phyloP scores from a whole-genome alignment of 768 basidiomycete genomes.

The Agaricus subrufescens region DNA sequence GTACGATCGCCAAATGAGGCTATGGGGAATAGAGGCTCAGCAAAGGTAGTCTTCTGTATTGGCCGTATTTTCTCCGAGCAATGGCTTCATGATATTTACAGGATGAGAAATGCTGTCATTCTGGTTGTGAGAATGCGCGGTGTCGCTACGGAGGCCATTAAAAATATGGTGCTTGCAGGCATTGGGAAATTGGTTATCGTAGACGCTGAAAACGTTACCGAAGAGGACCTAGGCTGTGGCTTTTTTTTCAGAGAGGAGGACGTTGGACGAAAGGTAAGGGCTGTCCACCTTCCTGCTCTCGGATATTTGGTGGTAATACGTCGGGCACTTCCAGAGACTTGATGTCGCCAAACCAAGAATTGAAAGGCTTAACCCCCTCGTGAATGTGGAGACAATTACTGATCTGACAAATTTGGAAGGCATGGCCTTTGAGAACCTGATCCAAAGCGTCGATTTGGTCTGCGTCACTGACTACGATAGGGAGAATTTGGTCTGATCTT shows the following conservation, averaged over 20 bases:
- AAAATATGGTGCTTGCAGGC: slow-evolving; percentile 96
- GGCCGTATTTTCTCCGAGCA: slow-evolving; percentile 4
- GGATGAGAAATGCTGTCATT: slow-evolving; percentile 93
- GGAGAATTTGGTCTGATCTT: slow-evolving; percentile 59
- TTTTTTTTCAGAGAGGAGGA: slow-evolving; percentile 95
- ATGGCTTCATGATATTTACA: slow-evolving; percentile 25
- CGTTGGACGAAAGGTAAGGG: slow-evolving; percentile 78
- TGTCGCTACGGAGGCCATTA: slow-evolving; percentile 89
- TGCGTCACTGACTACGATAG: slow-evolving; percentile 80
- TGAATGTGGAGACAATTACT: slow-evolving; percentile 68
- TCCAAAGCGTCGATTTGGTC: slow-evolving; percentile 74
- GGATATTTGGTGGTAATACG: slow-evolving; percentile 37
- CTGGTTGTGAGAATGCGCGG: slow-evolving; percentile 76
- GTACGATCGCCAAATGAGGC: slow-evolving; percentile 94
- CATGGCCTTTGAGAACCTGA: slow-evolving; percentile 50
- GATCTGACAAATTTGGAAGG: slow-evolving; percentile 42
- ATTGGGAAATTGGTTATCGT: slow-evolving; percentile 86
- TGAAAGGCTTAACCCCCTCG: slow-evolving; percentile 89
- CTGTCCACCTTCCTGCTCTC: slow-evolving; percentile 13
- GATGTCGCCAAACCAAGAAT: slow-evolving; percentile 82
- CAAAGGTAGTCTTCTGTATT: slow-evolving; percentile 56
- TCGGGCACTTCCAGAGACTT: slow-evolving; percentile 61
- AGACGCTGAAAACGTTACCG: slow-evolving; percentile 69
- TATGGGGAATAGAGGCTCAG: slow-evolving; percentile 98
- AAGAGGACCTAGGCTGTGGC: slow-evolving; percentile 86